These are phyloP conservation scores for Leishmania martiniquensis DNA, from an alignment of 208 protist species.

Conservation along the genomic window DNA sequence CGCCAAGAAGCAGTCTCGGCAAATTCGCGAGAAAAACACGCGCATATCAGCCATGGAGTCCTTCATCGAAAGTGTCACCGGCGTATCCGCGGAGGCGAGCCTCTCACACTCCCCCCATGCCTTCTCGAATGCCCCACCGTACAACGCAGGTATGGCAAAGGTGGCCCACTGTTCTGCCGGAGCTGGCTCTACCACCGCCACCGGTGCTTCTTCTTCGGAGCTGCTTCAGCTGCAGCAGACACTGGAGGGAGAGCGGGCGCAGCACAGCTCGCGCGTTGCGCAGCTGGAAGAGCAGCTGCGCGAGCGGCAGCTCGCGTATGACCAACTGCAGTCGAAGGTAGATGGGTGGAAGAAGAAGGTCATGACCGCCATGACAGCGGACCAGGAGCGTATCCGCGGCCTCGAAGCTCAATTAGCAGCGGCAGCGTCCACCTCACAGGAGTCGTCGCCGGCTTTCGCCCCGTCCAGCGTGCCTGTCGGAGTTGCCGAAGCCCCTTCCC, in stretches of 20 bases:
- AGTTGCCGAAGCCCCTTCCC: neutral
- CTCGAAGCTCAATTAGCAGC: conserved; percentile 19
- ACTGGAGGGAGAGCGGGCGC: conserved; percentile 40
- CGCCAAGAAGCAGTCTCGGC: conserved; percentile 55
- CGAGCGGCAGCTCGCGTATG: conserved; percentile 27
- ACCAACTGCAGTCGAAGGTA: conserved; percentile 37
- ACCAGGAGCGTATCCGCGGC: conserved; percentile 35
- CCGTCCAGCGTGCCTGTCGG: neutral
- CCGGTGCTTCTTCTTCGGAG: conserved; percentile 7
- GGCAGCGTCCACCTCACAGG: neutral
- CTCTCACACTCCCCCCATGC: neutral
- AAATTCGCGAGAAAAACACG: conserved; percentile 61
- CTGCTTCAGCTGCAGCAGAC: conserved; percentile 26
- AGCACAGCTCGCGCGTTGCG: conserved; percentile 35
- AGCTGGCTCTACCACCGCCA: neutral
- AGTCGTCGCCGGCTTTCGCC: neutral
- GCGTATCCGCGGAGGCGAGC: conserved; percentile 17
- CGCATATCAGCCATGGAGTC: conserved; percentile 48
- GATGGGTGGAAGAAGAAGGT: conserved; percentile 45
- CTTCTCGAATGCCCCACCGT: neutral
- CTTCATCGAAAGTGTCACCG: conserved; percentile 50
- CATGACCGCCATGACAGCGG: conserved; percentile 26
- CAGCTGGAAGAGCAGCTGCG: conserved; percentile 38
- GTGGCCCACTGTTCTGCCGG: neutral
- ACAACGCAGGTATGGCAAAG: neutral